Conservation (phyloP, 2,329 filamentous ascomycete species). For the Dactylonectria macrodidyma region DNA sequence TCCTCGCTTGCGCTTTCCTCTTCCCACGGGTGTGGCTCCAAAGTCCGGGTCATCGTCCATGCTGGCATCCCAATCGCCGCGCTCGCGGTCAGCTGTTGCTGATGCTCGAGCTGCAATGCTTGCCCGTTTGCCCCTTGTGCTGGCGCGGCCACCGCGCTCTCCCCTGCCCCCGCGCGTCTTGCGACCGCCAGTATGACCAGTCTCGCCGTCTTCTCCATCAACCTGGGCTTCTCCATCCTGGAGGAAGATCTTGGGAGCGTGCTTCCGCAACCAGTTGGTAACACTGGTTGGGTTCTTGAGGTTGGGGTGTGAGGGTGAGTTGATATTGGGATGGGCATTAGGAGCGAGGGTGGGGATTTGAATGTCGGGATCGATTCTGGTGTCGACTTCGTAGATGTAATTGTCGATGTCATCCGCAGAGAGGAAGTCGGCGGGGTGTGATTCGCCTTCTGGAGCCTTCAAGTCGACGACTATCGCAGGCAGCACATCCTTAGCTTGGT, state of each 20-base stretch:
- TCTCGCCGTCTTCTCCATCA: conserved; percentile 56
- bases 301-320: conserved; percentile 57
- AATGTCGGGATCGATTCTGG: conserved; percentile 59
- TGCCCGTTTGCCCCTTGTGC: conserved; percentile 56
- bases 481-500: conserved; percentile 73
- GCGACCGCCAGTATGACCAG: conserved; percentile 49
- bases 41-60: conserved; percentile 59
- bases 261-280: conserved; percentile 93
- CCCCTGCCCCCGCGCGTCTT: conserved; percentile 55
- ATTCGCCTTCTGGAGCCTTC: conserved; percentile 64
- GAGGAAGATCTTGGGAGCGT: conserved; percentile 88
- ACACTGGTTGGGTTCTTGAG: conserved; percentile 87
- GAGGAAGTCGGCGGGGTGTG: conserved; percentile 76
- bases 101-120: conserved; percentile 42
- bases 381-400: conserved; percentile 78
- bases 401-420: conserved; percentile 80
- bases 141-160: conserved; percentile 57
- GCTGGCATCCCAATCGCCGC: conserved; percentile 51
- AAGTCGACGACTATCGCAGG: conserved; percentile 69
- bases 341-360: conserved; percentile 67
- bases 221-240: conserved; percentile 73
- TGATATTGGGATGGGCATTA: conserved; percentile 56
- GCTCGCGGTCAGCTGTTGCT: conserved; percentile 42
- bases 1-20: conserved; percentile 69
- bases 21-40: conserved; percentile 51